These are phyloP conservation scores for Lophiotrema nucula DNA, from an alignment of 495 filamentous ascomycete species.

Conservation along the genomic window DNA sequence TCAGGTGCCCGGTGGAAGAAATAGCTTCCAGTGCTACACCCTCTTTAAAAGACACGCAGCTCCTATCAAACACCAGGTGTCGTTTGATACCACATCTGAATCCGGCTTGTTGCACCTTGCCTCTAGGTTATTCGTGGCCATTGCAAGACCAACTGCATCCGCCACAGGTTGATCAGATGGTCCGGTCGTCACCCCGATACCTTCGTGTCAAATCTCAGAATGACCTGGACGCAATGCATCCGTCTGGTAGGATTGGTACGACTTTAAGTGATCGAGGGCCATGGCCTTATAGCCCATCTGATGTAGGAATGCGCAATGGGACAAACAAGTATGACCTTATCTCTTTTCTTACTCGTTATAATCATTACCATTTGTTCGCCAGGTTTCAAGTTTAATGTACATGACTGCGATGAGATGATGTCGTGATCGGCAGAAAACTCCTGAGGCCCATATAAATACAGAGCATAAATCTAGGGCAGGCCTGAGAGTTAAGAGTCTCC, in stretches of 20 bases:
- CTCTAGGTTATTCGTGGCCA: slow-evolving; percentile 57
- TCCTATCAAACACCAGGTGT: slow-evolving; percentile 57
- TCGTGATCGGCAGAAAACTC: no score
- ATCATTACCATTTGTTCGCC: neutral
- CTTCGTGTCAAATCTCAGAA: slow-evolving; percentile 60
- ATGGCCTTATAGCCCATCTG: slow-evolving; percentile 58
- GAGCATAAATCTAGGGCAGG: no score
- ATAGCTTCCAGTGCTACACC: slow-evolving; percentile 59
- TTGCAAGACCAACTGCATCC: slow-evolving; percentile 60
- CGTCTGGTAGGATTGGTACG: slow-evolving; percentile 56
- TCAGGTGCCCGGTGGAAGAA: slow-evolving; percentile 54
- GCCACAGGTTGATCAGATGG: slow-evolving; percentile 60
- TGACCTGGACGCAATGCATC: slow-evolving; percentile 57
- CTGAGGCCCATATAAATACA: no score
- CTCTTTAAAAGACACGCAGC: slow-evolving; percentile 61
- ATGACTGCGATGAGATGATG: no score
- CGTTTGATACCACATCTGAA: slow-evolving; percentile 50
- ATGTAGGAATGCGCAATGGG: slow-evolving; percentile 59
- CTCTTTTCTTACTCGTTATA: slow-evolving; percentile 4
- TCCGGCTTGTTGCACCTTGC: slow-evolving; percentile 55
- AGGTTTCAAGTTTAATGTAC: no score
- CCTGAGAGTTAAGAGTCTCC: no score
- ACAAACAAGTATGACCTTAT: slow-evolving; percentile 60
- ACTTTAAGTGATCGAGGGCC: slow-evolving; percentile 59
- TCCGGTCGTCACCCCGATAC: slow-evolving; percentile 63